Evolutionary conservation across 768 basidiomycete species (phyloP).

Genomic region (Naganishia antarctica): DNA sequence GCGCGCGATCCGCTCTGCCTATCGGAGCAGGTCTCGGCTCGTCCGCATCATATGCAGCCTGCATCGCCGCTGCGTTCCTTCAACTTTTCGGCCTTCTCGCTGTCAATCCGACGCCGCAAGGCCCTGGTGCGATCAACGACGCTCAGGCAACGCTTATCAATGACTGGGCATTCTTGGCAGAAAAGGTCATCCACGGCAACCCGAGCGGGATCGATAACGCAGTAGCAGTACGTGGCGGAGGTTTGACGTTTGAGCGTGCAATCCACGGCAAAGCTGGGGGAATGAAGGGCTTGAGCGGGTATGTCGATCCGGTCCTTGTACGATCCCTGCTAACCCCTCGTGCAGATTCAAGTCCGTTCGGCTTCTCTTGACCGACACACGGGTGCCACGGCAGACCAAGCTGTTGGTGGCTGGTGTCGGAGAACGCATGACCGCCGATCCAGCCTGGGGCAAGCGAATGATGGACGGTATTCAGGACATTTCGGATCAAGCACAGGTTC

Average conservation of each 20-base stretch:
- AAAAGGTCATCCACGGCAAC: constrained; percentile 94
- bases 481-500: constrained; percentile 71
- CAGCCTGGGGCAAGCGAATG: constrained; percentile 73
- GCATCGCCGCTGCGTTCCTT: constrained; percentile 72
- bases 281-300: constrained; percentile 83
- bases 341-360: constrained; percentile 79
- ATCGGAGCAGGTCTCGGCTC: constrained; percentile 95
- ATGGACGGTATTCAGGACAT: constrained; percentile 77
- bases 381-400: constrained; percentile 89
- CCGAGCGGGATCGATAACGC: constrained; percentile 98
- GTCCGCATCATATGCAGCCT: constrained; percentile 90
- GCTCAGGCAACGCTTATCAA: constrained; percentile 74
- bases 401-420: constrained; percentile 85
- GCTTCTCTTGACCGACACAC: constrained; percentile 88
- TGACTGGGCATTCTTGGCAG: constrained; percentile 85
- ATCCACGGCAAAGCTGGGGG: constrained; percentile 70
- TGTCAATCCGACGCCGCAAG: constrained; percentile 44
- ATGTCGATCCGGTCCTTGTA: constrained; percentile 9
- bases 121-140: constrained; percentile 54
- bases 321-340: not conserved
- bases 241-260: constrained; percentile 77
- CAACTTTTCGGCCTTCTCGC: constrained; percentile 68
- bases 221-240: constrained; percentile 86
- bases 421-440: constrained; percentile 57
- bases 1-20: constrained; percentile 80